Evolutionary conservation across 1,139 yeast species (phyloP).

Genomic region (Sugiyamaella sp.): DNA sequence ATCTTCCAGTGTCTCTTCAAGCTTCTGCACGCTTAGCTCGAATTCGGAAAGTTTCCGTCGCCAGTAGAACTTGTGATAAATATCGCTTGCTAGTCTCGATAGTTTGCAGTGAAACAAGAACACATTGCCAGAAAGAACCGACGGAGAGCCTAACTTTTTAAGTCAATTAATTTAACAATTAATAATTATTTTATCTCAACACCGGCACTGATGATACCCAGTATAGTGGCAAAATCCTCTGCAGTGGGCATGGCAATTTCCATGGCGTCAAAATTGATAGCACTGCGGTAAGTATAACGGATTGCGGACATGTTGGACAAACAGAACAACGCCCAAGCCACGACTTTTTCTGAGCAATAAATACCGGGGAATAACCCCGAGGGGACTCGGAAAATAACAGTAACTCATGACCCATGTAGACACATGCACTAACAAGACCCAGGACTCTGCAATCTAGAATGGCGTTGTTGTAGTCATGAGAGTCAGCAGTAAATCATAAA

Average conservation of each 20-base stretch:
- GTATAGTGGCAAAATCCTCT: background rate
- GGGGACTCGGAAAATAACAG: background rate
- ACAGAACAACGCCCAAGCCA: slow-evolving; percentile 1
- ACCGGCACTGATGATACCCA: background rate
- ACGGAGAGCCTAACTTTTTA: background rate
- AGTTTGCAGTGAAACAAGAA: slow-evolving; percentile 3
- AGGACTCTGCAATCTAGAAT: background rate
- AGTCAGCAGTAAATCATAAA: too few relatives aligned
- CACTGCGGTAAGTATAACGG: slow-evolving; percentile 4
- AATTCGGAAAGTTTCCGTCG: background rate
- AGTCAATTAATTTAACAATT: too few relatives aligned
- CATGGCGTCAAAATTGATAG: slow-evolving; percentile 6
- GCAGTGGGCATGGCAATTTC: slow-evolving; percentile 3
- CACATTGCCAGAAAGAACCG: background rate
- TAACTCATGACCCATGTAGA: slow-evolving; percentile 7
- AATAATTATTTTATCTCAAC: too few relatives aligned
- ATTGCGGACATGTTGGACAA: background rate
- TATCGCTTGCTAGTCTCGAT: background rate
- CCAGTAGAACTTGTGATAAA: slow-evolving; percentile 2
- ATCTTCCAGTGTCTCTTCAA: slow-evolving; percentile 3
- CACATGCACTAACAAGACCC: slow-evolving; percentile 4
- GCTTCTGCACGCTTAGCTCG: background rate
- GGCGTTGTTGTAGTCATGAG: too few relatives aligned
- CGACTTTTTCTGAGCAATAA: background rate
- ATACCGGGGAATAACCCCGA: background rate